phyloP scores from a whole-genome alignment of 805 yeast species.

The Wickerhamiella sergipiensis region DNA sequence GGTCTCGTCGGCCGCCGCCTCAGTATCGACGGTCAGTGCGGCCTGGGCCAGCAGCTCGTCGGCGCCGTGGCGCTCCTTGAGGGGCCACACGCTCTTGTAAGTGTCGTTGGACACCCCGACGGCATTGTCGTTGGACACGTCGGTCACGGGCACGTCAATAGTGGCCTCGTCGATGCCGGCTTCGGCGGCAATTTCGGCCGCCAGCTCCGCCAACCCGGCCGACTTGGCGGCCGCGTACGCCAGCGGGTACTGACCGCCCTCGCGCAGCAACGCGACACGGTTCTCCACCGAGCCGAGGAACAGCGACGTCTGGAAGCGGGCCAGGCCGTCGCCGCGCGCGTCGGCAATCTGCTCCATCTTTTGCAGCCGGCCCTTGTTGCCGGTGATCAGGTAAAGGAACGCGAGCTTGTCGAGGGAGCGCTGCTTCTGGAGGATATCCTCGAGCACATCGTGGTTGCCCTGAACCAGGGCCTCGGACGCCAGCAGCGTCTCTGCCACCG shows the following conservation, averaged over 20 bases:
- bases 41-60: slow-evolving; percentile 24
- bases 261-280: slow-evolving; percentile 58
- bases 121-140: slow-evolving; percentile 24
- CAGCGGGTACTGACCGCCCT: slow-evolving; percentile 70
- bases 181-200: slow-evolving; percentile 54
- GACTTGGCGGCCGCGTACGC: slow-evolving; percentile 90
- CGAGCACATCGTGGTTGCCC: slow-evolving; percentile 78
- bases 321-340: slow-evolving; percentile 65
- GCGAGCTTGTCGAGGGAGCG: slow-evolving; percentile 80
- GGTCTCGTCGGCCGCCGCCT: slow-evolving; percentile 16
- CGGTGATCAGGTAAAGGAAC: slow-evolving; percentile 73
- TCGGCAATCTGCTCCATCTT: slow-evolving; percentile 88
- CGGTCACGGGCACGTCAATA: slow-evolving; percentile 40
- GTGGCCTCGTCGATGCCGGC: slow-evolving; percentile 54
- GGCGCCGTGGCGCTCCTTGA: slow-evolving; percentile 33
- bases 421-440: slow-evolving; percentile 76
- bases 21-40: slow-evolving; percentile 11
- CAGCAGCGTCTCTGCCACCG: slow-evolving; percentile 63
- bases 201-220: slow-evolving; percentile 65
- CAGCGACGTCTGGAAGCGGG: slow-evolving; percentile 71
- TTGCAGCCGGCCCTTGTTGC: slow-evolving; percentile 57
- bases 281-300: slow-evolving; percentile 63
- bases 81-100: slow-evolving; percentile 59
- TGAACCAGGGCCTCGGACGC: slow-evolving; percentile 79
- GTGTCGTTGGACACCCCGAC: slow-evolving; percentile 35